phyloP scores from a whole-genome alignment of 257 asterid genomes.

The Plantago ovata region DNA sequence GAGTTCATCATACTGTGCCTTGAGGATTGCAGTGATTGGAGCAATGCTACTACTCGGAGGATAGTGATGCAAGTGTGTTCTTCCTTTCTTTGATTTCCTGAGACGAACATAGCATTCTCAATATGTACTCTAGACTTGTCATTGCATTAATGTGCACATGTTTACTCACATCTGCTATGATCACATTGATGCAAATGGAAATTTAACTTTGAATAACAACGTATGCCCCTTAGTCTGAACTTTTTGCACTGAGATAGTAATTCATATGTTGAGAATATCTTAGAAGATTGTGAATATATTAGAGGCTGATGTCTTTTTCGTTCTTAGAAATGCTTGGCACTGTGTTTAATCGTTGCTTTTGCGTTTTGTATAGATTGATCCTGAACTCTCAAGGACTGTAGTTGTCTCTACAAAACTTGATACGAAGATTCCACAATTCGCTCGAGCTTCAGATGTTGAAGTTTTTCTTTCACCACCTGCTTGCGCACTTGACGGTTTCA shows the following conservation, averaged over 20 bases:
- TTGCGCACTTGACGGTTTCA: slow-evolving; percentile 84
- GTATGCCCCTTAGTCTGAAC: background rate
- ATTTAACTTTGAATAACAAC: background rate
- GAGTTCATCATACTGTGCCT: slow-evolving; percentile 95
- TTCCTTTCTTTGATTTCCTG: slow-evolving; percentile 16
- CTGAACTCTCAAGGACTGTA: slow-evolving; percentile 94
- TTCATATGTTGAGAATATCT: too few relatives aligned
- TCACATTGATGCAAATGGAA: background rate
- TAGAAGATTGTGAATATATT: too few relatives aligned
- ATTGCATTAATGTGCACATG: too few relatives aligned
- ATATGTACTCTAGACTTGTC: too few relatives aligned
- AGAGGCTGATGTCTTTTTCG: background rate
- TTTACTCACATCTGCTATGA: too few relatives aligned
- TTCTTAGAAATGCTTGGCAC: background rate
- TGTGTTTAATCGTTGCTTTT: background rate
- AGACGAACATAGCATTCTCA: background rate
- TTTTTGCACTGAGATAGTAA: too few relatives aligned
- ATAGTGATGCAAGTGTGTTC: slow-evolving; percentile 87
- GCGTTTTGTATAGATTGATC: slow-evolving; percentile 64
- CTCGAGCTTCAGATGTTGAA: slow-evolving; percentile 96
- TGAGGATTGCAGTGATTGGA: slow-evolving; percentile 98
- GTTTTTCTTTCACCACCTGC: slow-evolving; percentile 96
- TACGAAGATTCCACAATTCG: slow-evolving; percentile 95
- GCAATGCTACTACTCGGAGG: slow-evolving; percentile 90
- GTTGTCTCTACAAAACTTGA: slow-evolving; percentile 95